These are phyloP conservation scores for Entomortierella lignicola DNA, from an alignment of 192 early-diverging fungal genomes.

Conservation along the genomic window DNA sequence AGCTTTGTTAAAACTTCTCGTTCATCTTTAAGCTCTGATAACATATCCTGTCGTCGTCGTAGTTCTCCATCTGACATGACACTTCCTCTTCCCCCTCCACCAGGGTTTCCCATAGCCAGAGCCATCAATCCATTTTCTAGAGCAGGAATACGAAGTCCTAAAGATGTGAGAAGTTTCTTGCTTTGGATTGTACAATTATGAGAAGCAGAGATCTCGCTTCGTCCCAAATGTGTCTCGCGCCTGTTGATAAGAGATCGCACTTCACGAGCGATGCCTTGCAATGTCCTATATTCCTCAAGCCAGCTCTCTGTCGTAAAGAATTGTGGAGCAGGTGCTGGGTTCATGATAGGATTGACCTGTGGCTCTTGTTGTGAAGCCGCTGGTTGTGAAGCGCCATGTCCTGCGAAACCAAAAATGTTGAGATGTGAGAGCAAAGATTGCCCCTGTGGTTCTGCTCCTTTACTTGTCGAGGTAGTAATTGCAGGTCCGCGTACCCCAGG, in stretches of 20 bases:
- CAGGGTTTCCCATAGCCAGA: slow-evolving; percentile 58
- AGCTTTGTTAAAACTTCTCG: slow-evolving; percentile 70
- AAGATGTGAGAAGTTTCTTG: slow-evolving; percentile 70
- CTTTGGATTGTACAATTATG: slow-evolving; percentile 85
- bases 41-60: slow-evolving; percentile 81
- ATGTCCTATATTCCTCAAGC: slow-evolving; percentile 79
- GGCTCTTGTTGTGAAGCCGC: slow-evolving; percentile 1
- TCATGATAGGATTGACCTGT: slow-evolving; percentile 1
- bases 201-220: slow-evolving; percentile 79
- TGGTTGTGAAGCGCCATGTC: neutral
- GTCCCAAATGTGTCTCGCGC: slow-evolving; percentile 77
- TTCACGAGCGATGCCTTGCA: slow-evolving; percentile 73
- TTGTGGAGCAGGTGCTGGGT: slow-evolving; percentile 25
- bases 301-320: slow-evolving; percentile 79
- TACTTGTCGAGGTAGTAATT: slow-evolving; percentile 9
- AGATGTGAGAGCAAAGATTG: slow-evolving; percentile 41
- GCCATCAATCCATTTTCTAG: slow-evolving; percentile 66
- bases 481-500: slow-evolving; percentile 5
- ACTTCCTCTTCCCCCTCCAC: slow-evolving; percentile 53
- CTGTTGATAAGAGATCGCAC: slow-evolving; percentile 78
- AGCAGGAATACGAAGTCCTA: slow-evolving; percentile 59
- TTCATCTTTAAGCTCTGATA: slow-evolving; percentile 79
- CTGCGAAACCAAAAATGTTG: slow-evolving; percentile 58
- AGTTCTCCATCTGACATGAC: slow-evolving; percentile 79
- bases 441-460: slow-evolving; percentile 10